Evolutionary conservation across 2,329 filamentous ascomycete species (phyloP), one percentile per base, ranked within the genome.

Genomic region (Sarocladiaceae sp.): DNA sequence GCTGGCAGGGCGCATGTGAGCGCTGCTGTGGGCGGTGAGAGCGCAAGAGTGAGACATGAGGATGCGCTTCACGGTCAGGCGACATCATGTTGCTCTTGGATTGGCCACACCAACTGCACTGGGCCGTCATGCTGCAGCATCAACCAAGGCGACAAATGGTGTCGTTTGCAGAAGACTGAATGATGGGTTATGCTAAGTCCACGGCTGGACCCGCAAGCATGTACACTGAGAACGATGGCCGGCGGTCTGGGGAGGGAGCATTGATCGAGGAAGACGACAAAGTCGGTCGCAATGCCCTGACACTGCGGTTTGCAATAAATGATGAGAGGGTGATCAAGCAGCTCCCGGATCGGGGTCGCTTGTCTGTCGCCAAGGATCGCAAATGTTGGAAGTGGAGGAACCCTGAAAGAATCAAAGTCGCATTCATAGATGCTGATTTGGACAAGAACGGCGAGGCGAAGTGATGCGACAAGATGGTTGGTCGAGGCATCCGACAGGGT

Each of bases 1-100:
- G 40, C 52, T 50, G 42, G 47, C 47, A 43, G 45, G 51, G 54
- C 46, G 45, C 55, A 57, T 55, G 53, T 52, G 40, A 43, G 40
- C 40, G 26, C 13, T 43, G 32, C 40, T 19, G 23, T 24, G 26
- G 40, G 40, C 40, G 40, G 26, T 43, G 26, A 41, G n/a, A n/a
- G 15, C 37, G 19, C 15, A 6, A 6, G 27, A 43, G 40, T 43
- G 40, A 43, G 40, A 43, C 40, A 43, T 43, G 16, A 23, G 20
- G 16, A 33, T 33, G 29, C 29, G 40, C 26, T 33, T n/a, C 26
- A 32, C 21, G 40, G 40, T 43, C 40, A 43, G 26, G 55, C 55
- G 55, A 50, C 39, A 49, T 51, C 48, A 43, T 35, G 23, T 47
- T 46, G 45, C 20, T 45, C 52, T 32, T 45, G 54, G 54, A 55